A percentile compares a stretch with the other conserved stretches of the same genome.
These are phyloP conservation scores for Phanerodontia chrysosporium DNA, from an alignment of 768 basidiomycete genomes.

Conservation along the genomic window DNA sequence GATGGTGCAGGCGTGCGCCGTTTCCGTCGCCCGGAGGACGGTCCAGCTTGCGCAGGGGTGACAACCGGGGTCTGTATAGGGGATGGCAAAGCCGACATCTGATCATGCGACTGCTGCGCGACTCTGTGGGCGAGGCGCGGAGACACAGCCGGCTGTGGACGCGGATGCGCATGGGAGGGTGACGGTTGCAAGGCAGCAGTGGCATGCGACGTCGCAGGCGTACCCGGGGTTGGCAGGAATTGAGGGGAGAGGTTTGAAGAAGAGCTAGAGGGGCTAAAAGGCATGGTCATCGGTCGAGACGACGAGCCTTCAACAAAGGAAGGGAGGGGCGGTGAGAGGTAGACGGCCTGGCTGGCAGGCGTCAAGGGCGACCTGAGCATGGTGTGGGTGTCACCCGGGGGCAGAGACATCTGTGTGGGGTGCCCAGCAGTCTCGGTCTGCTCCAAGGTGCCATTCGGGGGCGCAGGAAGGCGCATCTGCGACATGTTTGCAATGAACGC, in stretches of 20 bases:
- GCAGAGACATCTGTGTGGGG: background rate
- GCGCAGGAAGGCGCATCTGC: background rate
- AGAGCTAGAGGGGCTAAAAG: background rate
- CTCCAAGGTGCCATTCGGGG: background rate
- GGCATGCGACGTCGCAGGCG: background rate
- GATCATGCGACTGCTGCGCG: background rate
- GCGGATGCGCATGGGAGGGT: background rate
- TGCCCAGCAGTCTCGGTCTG: slow-evolving; percentile 18
- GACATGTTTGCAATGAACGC: slow-evolving; percentile 14
- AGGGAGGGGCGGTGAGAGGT: slow-evolving; percentile 26
- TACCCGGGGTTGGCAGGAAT: background rate
- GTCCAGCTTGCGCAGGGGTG: background rate
- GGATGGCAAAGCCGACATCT: background rate
- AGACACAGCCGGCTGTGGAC: background rate
- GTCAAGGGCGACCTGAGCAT: slow-evolving; percentile 28
- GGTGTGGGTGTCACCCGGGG: background rate
- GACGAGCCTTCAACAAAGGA: slow-evolving; percentile 38
- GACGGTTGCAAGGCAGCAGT: slow-evolving; percentile 14
- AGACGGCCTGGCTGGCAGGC: slow-evolving; percentile 16
- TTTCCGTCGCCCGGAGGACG: slow-evolving; percentile 12
- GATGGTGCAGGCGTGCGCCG: slow-evolving; percentile 23
- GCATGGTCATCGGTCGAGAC: slow-evolving; percentile 7
- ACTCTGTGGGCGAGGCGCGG: background rate
- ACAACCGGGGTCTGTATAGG: background rate
- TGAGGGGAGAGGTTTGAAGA: background rate